Base-by-base conservation (phyloP, 2,329 filamentous ascomycete genomes). In the Tolypocladium tundrense region DNA sequence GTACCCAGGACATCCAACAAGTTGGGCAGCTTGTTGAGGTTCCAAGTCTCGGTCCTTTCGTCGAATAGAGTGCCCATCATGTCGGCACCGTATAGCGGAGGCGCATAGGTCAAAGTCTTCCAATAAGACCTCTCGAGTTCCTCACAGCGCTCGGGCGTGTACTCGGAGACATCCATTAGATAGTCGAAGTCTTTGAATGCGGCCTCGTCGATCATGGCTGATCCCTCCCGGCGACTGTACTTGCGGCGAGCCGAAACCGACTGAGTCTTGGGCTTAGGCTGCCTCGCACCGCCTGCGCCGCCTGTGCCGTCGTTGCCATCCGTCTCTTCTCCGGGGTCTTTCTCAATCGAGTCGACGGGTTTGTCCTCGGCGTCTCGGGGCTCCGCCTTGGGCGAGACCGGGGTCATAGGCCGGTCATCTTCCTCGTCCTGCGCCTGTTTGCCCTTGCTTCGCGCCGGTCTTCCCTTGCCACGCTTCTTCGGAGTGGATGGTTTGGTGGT, bases 1-100 rank as follows among this genome's bases (percentile, higher is more conserved):
- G 91, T 93, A 8, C 94, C 94, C 2, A 99, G 79, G 4, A 97
- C 90, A 72, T 99, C 94, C 43, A 99, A 81, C 58, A 99, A 76
- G 65, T 97, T 99, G 14, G 91, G 90, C 37, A 99, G 80, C 69
- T 96, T 95, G 66, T 95, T 94, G 51, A 99, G 84, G 66, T 99
- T 99, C 94, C 94, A 99, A 39, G 78, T 80, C 8, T 89, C 87
- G 3, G 88, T 91, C 2, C 82, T 81, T 51, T 97, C 92, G 64
- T 94, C 87, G 70, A 99, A 99, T 2, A 99, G 81, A 0, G 93
- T 96, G 14, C 94, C 94, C 65, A 92, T 91, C 82, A 99, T 90
- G 72, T 99, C 94, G 9, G 94, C 94, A 56, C 94, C 94, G 66
- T 99, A 99, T 71, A 99, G 84, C 0, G 94, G 94, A 58, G 90